Conservation (phyloP, 371 early-diverging fungal species). For the Lichtheimia ornata region DNA sequence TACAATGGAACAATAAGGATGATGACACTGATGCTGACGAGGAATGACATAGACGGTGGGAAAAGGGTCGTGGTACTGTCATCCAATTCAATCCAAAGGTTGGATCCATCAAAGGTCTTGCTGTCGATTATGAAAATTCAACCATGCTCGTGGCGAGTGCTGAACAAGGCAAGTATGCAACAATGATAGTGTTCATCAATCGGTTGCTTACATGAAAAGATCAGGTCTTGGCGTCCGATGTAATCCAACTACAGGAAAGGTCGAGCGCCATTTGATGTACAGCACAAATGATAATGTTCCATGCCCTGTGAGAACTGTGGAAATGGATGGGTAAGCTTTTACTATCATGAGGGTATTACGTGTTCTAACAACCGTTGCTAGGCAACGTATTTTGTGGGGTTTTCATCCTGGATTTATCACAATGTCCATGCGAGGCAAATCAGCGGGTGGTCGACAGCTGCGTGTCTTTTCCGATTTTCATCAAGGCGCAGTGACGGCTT, state of each 20-base stretch:
- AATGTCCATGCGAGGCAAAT: slow-evolving; percentile 26
- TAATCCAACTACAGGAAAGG: slow-evolving; percentile 46
- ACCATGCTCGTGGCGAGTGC: slow-evolving; percentile 39
- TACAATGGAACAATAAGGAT: not conserved
- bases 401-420: slow-evolving; percentile 39
- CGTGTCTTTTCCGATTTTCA: slow-evolving; percentile 44
- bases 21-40: not conserved
- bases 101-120: slow-evolving; percentile 37
- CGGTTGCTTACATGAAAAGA: not conserved
- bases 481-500: slow-evolving; percentile 34
- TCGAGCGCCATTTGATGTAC: slow-evolving; percentile 39
- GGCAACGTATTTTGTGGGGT: slow-evolving; percentile 55
- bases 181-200: not conserved
- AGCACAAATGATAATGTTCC: slow-evolving; percentile 37
- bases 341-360: not conserved
- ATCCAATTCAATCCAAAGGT: slow-evolving; percentile 46
- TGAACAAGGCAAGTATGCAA: slow-evolving; percentile 28
- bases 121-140: slow-evolving; percentile 41
- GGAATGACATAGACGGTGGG: slow-evolving; percentile 39
- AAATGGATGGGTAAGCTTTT: slow-evolving; percentile 31
- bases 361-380: not conserved
- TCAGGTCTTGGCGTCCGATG: slow-evolving; percentile 43
- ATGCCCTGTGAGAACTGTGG: slow-evolving; percentile 25
- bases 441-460: slow-evolving; percentile 23
- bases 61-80: slow-evolving; percentile 43